Base-by-base conservation (phyloP, 1,284 basidiomycete genomes). In the Malassezia arunalokei region DNA sequence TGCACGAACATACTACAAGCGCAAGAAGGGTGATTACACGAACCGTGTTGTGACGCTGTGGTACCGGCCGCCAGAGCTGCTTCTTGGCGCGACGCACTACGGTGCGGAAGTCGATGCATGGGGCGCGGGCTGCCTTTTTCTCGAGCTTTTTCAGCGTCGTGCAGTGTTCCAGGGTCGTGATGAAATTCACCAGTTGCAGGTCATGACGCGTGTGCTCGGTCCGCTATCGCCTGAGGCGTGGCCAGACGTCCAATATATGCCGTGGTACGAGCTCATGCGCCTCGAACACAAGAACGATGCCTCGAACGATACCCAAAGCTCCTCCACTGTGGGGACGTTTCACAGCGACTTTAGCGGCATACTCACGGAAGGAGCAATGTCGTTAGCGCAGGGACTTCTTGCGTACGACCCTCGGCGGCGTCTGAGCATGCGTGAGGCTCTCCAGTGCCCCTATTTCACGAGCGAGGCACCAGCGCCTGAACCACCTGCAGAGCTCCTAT, bases 71-170 rank as follows among this genome's bases (percentile, higher is more conserved):
- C 94, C 92, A 3, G 95, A 99, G 74, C 78, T 99, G 43, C 76
- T 99, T 37, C 83, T 98, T 61, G 95, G 94, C 14, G 89, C 90
- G 43, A 98, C 94, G 1, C 82, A 89, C 17, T 99, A 99, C 75
- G 92, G 91, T 1, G 84, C 88, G 2, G 94, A 95, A 68, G 92
- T 99, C n/a, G 94, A 99, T 70, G 94, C 94, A 83, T 99, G 94
- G 94, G 94, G 90, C 71, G 94, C 92, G 9, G 94, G 94, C 27
- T 98, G 92, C 73, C 98, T 99, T 68, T 96, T 98, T 83, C 80
- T 98, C 33, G 95, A 99, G 74, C 79, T 99, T 6, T 98, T 89
- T 74, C 87, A 85, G 15, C 87, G 87, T 73, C 90, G 87, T 64
- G 90, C 91, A 0, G 80, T 94, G 5, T 96, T 98, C 72, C 91